phyloP scores from a whole-genome alignment of 441 rosid species.

The Gossypium davidsonii region DNA sequence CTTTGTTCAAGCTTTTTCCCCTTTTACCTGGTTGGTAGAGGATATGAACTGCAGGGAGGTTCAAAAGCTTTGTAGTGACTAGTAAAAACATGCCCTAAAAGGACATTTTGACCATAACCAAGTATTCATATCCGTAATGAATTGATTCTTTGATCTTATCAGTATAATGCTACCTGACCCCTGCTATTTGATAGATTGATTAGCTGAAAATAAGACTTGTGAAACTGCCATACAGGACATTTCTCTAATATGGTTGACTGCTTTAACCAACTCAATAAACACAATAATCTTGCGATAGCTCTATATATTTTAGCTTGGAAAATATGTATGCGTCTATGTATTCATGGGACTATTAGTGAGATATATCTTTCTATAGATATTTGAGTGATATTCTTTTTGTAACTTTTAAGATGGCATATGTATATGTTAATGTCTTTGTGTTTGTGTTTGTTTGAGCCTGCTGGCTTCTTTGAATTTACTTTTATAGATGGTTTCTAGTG shows the following conservation, averaged over 20 bases:
- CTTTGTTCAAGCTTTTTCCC: background rate
- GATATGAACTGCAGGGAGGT: background rate
- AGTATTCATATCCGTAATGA: background rate
- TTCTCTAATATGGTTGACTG: background rate
- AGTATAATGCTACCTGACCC: background rate
- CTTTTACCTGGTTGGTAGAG: background rate
- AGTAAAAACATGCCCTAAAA: background rate
- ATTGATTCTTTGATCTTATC: constrained; percentile 4
- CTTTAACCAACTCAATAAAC: background rate
- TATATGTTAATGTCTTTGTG: background rate
- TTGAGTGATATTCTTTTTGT: too few species aligned
- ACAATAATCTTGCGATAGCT: background rate
- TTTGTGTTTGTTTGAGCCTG: background rate
- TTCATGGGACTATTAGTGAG: too few species aligned
- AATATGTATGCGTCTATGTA: too few species aligned
- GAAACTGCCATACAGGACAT: background rate
- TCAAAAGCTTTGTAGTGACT: background rate
- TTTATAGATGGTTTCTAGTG: background rate
- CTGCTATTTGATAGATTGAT: background rate
- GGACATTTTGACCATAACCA: background rate
- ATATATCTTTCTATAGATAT: too few species aligned
- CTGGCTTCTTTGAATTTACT: background rate
- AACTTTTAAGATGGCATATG: background rate
- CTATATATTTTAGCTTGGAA: background rate
- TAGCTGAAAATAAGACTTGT: background rate